These are phyloP conservation scores for Plasmodiophora brassicae DNA, from an alignment of 208 protist genomes.

Conservation along the genomic window DNA sequence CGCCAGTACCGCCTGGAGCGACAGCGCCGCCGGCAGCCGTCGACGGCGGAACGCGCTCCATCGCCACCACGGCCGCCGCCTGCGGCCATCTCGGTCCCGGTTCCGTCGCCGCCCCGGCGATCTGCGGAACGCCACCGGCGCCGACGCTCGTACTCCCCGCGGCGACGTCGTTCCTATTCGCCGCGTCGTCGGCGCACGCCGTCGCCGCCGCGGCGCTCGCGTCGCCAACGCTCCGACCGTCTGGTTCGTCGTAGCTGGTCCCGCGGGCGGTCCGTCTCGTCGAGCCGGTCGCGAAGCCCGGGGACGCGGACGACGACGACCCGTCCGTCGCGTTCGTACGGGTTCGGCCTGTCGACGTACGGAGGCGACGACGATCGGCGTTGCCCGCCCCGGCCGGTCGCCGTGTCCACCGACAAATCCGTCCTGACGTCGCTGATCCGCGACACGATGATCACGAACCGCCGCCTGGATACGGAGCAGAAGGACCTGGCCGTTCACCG, in stretches of 20 bases:
- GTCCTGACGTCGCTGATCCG: background rate
- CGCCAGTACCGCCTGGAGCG: background rate
- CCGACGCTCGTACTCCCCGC: background rate
- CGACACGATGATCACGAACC: background rate
- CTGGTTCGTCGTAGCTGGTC: background rate
- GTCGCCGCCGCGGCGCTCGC: background rate
- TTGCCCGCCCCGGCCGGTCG: background rate
- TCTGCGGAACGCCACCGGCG: background rate
- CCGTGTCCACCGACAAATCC: background rate
- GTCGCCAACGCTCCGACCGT: background rate
- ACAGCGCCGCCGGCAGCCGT: background rate
- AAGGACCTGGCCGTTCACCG: background rate
- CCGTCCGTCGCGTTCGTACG: background rate
- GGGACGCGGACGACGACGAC: background rate
- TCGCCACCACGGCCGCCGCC: background rate
- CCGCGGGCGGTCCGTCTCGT: background rate
- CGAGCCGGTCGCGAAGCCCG: background rate
- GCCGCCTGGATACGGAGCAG: background rate
- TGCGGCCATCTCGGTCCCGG: background rate
- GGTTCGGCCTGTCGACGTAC: slow-evolving; percentile 17
- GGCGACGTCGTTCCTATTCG: too few species aligned
- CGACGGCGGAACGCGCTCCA: background rate
- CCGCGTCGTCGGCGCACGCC: too few species aligned
- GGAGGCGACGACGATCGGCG: background rate
- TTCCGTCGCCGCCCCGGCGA: background rate